A percentile compares a stretch with the other conserved stretches of the same genome.
Evolutionary conservation across 2,329 filamentous ascomycete genomes (phyloP).

Genomic region (Aureobasidium sp.): DNA sequence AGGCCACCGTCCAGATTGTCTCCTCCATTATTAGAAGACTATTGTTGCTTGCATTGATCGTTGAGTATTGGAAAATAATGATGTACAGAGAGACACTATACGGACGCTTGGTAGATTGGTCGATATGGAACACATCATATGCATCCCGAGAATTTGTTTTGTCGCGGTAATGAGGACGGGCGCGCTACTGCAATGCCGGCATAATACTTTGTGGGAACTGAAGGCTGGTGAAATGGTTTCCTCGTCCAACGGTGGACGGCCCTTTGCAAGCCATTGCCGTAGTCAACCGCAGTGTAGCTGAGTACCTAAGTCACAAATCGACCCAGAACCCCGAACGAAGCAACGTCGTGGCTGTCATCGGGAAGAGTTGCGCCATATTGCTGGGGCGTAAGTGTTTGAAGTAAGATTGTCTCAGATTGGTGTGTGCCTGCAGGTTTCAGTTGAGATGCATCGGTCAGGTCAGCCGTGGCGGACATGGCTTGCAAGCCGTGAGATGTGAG

Average conservation of each 20-base stretch:
- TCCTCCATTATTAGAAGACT: not conserved
- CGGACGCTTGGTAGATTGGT: not conserved
- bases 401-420: constrained; percentile 15
- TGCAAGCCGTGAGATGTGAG: not conserved
- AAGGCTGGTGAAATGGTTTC: not conserved
- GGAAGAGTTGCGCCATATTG: constrained; percentile 4
- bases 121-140: not conserved
- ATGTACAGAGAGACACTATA: not conserved
- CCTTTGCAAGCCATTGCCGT: constrained; percentile 9
- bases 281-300: not conserved
- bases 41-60: not conserved
- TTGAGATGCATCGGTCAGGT: constrained; percentile 3
- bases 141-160: not conserved
- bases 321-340: not conserved
- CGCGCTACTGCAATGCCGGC: constrained; percentile 11
- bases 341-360: constrained; percentile 12
- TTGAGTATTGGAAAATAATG: constrained; percentile 7
- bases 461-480: not conserved
- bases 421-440: constrained; percentile 14
- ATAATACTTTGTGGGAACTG: constrained; percentile 1
- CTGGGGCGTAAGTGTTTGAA: constrained; percentile 4
- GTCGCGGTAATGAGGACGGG: not conserved
- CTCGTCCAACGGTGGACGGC: not conserved
- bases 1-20: constrained; percentile 8
- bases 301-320: not conserved